Base-by-base conservation (phyloP, 1,139 yeast genomes). In the Saccharomycopsis hybrid region DNA sequence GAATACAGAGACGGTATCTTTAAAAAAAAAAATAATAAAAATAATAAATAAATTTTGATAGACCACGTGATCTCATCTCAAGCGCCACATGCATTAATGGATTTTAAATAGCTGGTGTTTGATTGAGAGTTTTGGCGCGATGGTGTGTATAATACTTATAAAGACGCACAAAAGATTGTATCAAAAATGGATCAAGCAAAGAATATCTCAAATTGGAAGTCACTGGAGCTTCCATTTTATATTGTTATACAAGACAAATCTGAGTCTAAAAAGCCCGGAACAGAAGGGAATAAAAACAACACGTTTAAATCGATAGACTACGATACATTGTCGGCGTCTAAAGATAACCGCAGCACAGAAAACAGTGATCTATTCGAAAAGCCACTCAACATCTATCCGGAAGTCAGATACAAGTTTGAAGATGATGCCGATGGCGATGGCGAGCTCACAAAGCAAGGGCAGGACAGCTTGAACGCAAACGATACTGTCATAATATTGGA, bases 341-440 rank as follows among this genome's bases (percentile, higher is more conserved):
- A 13, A 25, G 24, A 3, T n/a, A 11, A 41, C n/a, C n/a, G 30
- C 11, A 25, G 13, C 7, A 4, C 3, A 18, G 30, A 31, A 5
- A 3, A 25, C 33, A 42, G 18, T 4, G 44, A 43, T 2, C 13
- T 51, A 11, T 50, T 52, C 9, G 49, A 50, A 9, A 28, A 27
- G n/a, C 55, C 55, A 1, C 36, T 30, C 11, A 49, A 52, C 31
- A 33, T 52, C 1, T 52, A 52, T 37, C 55, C 55, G 5, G 55
- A 52, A 27, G 41, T 52, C n/a, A 33, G 51, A 29, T 52, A 50
- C 51, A 43, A 44, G 46, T 52, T 52, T 18, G 31, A 18, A 3
- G 55, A 52, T 27, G 55, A 52, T 31, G 32, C 18, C 4, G 48
- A 44, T 2, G 49, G 38, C 11, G 46, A n/a, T 13, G 43, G 33